Evolutionary conservation across 805 yeast species (phyloP), one percentile per base, ranked within the genome.

Genomic region (Candida ovalis): DNA sequence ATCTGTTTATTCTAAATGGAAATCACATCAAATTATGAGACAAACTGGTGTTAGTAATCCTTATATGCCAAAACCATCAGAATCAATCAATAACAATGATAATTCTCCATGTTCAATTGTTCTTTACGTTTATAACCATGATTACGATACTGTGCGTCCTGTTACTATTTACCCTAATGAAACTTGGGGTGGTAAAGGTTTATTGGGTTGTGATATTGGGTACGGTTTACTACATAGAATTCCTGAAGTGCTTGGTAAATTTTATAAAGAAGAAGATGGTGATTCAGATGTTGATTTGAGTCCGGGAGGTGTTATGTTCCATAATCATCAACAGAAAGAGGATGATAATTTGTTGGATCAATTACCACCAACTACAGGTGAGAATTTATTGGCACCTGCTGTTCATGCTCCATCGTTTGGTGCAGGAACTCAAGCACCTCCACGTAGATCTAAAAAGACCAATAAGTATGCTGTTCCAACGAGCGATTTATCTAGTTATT

Each of bases 181-280:
- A n/a, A 65, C 70, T 17, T 87, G 94, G 89, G 88, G 90, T n/a
- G 89, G 91, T 15, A 77, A 72, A 54, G 96, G 96, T 1, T 72
- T 89, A 33, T 69, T 92, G 33, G 99, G 99, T 2, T 90, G 97
- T 68, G 96, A 91, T 54, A 95, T 92, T 18, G 98, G 97, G 0
- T 91, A 90, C 59, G 99, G 99, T 0, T 74, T 86, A 44, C 70
- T 92, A 44, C 98, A 92, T 62, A 54, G 59, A 33, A 49, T 64
- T n/a, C 97, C 98, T 1, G 80, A 81, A 49, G 85, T 81, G 4
- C 61, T 74, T 9, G 79, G 77, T 0, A 75, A 77, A 49, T 80
- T 59, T 49, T 17, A 35, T 18, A 12, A 45, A 43, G 43, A 46
- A 15, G 24, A 23, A 15, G 60, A 48, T 19, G 61, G 46, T 19